Base-by-base conservation (phyloP, 495 filamentous ascomycete species). In the Daldinia decipiens region DNA sequence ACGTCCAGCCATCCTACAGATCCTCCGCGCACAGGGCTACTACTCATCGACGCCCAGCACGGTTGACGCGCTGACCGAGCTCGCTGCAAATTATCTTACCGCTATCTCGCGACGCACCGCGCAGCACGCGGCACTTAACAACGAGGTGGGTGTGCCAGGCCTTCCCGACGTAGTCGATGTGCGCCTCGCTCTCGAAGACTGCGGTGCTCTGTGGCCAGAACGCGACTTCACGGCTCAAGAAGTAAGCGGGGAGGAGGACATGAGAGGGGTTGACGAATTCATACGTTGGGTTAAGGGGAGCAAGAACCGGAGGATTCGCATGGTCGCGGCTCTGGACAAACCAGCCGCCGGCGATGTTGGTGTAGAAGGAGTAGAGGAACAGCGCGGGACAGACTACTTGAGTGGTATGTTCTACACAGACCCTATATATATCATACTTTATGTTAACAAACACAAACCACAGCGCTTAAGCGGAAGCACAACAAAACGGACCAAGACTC, bases 11-110 rank as follows among this genome's bases (percentile, higher is more conserved):
- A 86, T 96, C 62, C 87, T 97, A 61, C 92, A 95, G 70, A 94
- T 95, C 74, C 87, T 97, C 34, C 92, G 94, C 72, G 92, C 93
- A 32, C 86, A 91, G 34, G 94, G 94, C 80, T 97, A 93, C 79
- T 90, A 94, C 72, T 79, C 87, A 6, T 90, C 92, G 3, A 86
- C 87, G 29, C 88, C 91, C 4, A 89, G 90, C 0, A 93, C 94
- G 17, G 80, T 96, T 15, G 94, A 97, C 79, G 86, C 91, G 13
- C 70, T 97, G 9, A 87, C 90, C 19, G 91, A 95, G 73, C 80
- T 97, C 7, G 87, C 92, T 0, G 88, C 87, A 2, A 88, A 89
- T 65, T 94, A 97, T 79, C 77, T 97, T 32, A 80, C 87, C 65
- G 80, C 90, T 13, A 89, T 97, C 26, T 87, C 90, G 29, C 80